These are phyloP conservation scores for Aaosphaeria pasadenensis DNA, from an alignment of 2,329 filamentous ascomycete species.

Conservation along the genomic window DNA sequence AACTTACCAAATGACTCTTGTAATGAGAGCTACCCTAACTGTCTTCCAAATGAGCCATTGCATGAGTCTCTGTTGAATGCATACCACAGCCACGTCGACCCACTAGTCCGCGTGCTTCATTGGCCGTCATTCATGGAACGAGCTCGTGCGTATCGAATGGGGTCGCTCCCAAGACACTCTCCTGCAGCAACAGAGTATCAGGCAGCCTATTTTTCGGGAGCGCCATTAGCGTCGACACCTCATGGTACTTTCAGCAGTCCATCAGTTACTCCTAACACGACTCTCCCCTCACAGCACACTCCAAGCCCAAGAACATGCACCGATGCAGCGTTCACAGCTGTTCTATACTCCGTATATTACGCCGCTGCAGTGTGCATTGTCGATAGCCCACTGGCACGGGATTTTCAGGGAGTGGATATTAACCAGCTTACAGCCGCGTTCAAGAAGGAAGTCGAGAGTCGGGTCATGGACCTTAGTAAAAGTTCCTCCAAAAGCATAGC, in stretches of 20 bases:
- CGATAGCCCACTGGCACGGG: conserved; percentile 9
- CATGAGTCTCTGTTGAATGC: conserved; percentile 12
- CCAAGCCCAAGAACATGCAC: neutral
- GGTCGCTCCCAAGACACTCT: neutral
- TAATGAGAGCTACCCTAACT: neutral
- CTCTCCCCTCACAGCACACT: too few species aligned
- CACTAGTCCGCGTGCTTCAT: conserved; percentile 16
- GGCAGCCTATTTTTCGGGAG: neutral
- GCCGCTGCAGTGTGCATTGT: conserved; percentile 13
- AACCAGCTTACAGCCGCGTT: conserved; percentile 9
- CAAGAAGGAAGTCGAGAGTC: conserved; percentile 9
- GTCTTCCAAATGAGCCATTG: conserved; percentile 10
- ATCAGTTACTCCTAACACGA: too few species aligned
- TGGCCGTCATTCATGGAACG: conserved; percentile 17
- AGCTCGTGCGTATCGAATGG: conserved; percentile 5
- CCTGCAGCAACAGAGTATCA: neutral
- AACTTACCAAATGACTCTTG: neutral
- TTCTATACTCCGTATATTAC: conserved; percentile 17
- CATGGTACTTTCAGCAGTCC: too few species aligned
- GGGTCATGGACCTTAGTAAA: conserved; percentile 9
- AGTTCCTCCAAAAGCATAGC: conserved; percentile 5
- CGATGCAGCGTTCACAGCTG: conserved; percentile 9
- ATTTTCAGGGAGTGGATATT: conserved; percentile 8
- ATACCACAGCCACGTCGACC: conserved; percentile 16
- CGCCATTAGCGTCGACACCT: too few species aligned